Evolutionary conservation across 2,329 filamentous ascomycete species (phyloP).

Genomic region (Albifimbria verrucaria): DNA sequence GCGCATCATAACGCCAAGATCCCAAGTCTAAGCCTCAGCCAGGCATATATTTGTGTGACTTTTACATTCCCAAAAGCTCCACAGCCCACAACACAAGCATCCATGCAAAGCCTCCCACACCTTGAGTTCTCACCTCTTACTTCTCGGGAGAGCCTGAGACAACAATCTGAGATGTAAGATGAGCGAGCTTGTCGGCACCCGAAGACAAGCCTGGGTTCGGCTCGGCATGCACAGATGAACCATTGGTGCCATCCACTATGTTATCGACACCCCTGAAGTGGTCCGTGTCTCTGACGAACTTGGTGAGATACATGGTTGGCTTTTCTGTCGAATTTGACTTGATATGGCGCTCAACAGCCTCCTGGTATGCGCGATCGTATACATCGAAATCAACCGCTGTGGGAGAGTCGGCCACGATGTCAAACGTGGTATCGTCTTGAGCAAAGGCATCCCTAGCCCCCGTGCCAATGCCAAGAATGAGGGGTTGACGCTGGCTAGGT

Average conservation of each 20-base stretch:
- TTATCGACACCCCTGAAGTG: constrained; percentile 34
- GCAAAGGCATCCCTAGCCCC: constrained; percentile 50
- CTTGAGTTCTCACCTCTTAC: not conserved
- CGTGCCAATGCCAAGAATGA: constrained; percentile 75
- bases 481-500: constrained; percentile 56
- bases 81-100: no score
- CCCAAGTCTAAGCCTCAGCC: no score
- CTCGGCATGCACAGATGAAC: constrained; percentile 1
- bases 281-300: constrained; percentile 42
- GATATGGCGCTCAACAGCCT: constrained; percentile 73
- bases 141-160: constrained; percentile 11
- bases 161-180: constrained; percentile 18
- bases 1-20: no score
- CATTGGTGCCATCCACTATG: constrained; percentile 28
- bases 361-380: constrained; percentile 81
- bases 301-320: constrained; percentile 47
- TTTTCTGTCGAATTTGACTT: constrained; percentile 36
- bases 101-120: not conserved
- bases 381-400: constrained; percentile 81
- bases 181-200: constrained; percentile 14
- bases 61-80: no score
- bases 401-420: constrained; percentile 77
- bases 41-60: no score
- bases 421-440: constrained; percentile 32
- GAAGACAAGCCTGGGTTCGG: constrained; percentile 8